phyloP scores from a whole-genome alignment of 2,329 filamentous ascomycete genomes.

The Talaromyces sp. region DNA sequence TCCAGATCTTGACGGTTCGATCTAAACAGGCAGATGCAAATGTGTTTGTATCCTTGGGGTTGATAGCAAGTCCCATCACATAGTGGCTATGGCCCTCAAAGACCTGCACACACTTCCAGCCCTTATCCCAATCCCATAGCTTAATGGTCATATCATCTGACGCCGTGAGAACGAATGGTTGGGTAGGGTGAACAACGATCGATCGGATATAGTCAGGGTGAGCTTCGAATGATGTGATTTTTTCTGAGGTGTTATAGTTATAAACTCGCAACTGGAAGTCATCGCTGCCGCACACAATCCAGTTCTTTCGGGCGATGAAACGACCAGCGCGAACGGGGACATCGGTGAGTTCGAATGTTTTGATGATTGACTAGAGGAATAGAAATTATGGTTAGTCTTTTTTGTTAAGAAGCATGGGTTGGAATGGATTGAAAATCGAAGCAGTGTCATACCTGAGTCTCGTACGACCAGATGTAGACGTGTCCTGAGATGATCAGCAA shows the following conservation, averaged over 20 bases:
- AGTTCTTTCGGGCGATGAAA: conserved; percentile 97
- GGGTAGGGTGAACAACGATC: conserved; percentile 89
- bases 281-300: conserved; percentile 93
- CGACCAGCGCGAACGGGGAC: conserved; percentile 94
- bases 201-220: conserved; percentile 98
- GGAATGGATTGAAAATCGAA: neutral
- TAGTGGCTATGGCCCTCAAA: conserved; percentile 97
- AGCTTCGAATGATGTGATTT: conserved; percentile 94
- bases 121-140: conserved; percentile 98
- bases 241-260: conserved; percentile 99
- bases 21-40: conserved; percentile 94
- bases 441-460: conserved; percentile 61
- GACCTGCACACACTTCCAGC: conserved; percentile 94
- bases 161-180: conserved; percentile 92
- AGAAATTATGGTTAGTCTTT: conserved; percentile 6
- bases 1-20: conserved; percentile 97
- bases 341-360: conserved; percentile 98
- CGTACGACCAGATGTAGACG: conserved; percentile 99
- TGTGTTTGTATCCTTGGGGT: conserved; percentile 93
- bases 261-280: conserved; percentile 87
- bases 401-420: neutral
- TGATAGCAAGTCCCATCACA: conserved; percentile 94
- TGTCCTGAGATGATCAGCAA: conserved; percentile 58
- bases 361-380: conserved; percentile 68
- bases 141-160: conserved; percentile 99